Evolutionary conservation across 208 protist species (phyloP).

Genomic region (Trypanosoma rangeli): DNA sequence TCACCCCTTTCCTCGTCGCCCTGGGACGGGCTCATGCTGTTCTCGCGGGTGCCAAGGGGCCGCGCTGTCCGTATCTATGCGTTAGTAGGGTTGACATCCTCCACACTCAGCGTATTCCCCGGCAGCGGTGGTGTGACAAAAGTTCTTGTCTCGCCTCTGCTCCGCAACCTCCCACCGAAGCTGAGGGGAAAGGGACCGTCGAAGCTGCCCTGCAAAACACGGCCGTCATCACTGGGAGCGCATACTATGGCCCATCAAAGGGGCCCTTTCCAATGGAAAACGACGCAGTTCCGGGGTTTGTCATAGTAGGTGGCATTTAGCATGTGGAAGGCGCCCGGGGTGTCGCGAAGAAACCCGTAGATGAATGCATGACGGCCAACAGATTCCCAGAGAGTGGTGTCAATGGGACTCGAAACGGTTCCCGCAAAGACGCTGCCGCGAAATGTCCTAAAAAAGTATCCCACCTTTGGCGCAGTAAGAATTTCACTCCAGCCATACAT

Average conservation of each 20-base stretch:
- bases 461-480: neutral
- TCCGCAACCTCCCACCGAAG: neutral
- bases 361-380: neutral
- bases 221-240: neutral
- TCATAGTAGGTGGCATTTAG: neutral
- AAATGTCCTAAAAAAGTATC: neutral
- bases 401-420: neutral
- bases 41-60: conserved; percentile 5
- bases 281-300: neutral
- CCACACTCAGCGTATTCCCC: neutral
- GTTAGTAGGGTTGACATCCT: neutral
- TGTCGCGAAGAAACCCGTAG: neutral
- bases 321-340: neutral
- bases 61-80: conserved; percentile 5
- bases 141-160: neutral
- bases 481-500: neutral
- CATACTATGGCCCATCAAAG: neutral
- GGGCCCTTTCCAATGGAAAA: neutral
- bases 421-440: neutral
- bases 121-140: neutral
- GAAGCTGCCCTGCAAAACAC: neutral
- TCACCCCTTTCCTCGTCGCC: neutral
- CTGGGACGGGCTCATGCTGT: neutral
- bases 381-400: neutral
- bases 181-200: neutral